These are phyloP conservation scores for Alliaria petiolata DNA, from an alignment of 345 rosid species.

Conservation along the genomic window DNA sequence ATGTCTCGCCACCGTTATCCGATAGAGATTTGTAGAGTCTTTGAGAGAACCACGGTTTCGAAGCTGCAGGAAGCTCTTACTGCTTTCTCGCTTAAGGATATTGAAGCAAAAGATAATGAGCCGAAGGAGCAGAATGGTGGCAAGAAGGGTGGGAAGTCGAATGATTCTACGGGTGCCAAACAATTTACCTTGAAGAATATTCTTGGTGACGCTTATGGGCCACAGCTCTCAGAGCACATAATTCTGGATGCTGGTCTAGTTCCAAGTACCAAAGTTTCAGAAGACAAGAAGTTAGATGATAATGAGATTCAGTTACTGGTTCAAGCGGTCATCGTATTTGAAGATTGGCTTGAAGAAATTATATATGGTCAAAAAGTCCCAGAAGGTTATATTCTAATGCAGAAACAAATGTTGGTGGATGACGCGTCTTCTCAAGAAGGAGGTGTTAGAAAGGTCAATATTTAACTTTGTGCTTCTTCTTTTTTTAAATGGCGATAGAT, in stretches of 20 bases:
- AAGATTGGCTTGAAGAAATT: conserved; percentile 89
- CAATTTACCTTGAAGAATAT: conserved; percentile 74
- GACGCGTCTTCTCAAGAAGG: conserved; percentile 39
- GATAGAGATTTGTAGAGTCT: conserved; percentile 71
- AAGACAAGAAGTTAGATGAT: conserved; percentile 58
- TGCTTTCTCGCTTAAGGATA: conserved; percentile 36
- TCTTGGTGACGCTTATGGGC: conserved; percentile 94
- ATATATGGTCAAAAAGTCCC: conserved; percentile 79
- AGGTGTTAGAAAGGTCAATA: conserved; percentile 52
- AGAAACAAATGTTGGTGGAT: conserved; percentile 47
- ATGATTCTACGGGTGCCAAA: conserved; percentile 48
- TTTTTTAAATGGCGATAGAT: neutral
- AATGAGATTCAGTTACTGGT: conserved; percentile 47
- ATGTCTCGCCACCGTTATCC: conserved; percentile 99
- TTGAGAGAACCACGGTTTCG: conserved; percentile 62
- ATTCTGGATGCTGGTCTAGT: conserved; percentile 76
- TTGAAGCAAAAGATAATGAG: conserved; percentile 37
- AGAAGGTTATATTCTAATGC: conserved; percentile 92
- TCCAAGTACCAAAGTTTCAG: conserved; percentile 60
- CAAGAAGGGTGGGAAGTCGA: conserved; percentile 52
- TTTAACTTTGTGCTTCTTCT: neutral
- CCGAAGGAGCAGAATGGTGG: conserved; percentile 44
- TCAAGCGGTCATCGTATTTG: conserved; percentile 68
- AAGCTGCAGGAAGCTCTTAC: conserved; percentile 64
- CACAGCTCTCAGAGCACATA: conserved; percentile 96